These are phyloP conservation scores for Kodamaea fukazawae DNA, from an alignment of 805 yeast species.

Conservation along the genomic window DNA sequence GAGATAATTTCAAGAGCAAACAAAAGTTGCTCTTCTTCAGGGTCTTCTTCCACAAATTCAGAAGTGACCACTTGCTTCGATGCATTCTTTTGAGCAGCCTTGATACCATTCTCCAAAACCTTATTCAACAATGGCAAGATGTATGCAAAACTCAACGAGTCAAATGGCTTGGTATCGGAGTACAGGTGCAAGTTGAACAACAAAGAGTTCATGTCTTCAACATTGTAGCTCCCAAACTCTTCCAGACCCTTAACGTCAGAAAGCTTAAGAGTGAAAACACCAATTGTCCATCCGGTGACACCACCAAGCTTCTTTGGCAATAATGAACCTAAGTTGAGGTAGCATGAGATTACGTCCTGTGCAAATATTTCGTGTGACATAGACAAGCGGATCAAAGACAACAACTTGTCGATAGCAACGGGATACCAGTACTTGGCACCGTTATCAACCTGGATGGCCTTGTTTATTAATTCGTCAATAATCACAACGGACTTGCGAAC, in stretches of 20 bases:
- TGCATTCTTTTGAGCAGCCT: constrained; percentile 50
- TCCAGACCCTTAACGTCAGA: constrained; percentile 47
- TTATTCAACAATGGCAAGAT: constrained; percentile 69
- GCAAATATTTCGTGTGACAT: constrained; percentile 39
- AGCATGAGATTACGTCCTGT: constrained; percentile 45
- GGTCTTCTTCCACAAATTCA: constrained; percentile 77
- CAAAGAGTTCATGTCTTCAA: constrained; percentile 63
- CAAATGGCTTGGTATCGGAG: constrained; percentile 70
- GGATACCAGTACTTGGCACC: constrained; percentile 74
- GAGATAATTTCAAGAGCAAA: constrained; percentile 74
- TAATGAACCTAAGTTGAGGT: constrained; percentile 52
- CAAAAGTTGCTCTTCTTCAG: constrained; percentile 83
- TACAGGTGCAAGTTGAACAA: constrained; percentile 73
- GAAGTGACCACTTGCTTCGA: constrained; percentile 51
- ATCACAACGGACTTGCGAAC: constrained; percentile 52
- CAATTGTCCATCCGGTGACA: constrained; percentile 49
- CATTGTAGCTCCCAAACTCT: constrained; percentile 31
- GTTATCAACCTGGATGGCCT: constrained; percentile 55
- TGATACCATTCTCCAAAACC: constrained; percentile 66
- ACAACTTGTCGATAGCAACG: constrained; percentile 50
- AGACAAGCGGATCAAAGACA: constrained; percentile 42
- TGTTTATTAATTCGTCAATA: constrained; percentile 50
- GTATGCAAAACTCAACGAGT: constrained; percentile 65
- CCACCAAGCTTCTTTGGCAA: constrained; percentile 51
- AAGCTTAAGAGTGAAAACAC: constrained; percentile 67